Percentiles rank a stretch among this genome's conserved stretches.
phyloP scores from a whole-genome alignment of 1,284 basidiomycete species.

The Flammula alnicola region DNA sequence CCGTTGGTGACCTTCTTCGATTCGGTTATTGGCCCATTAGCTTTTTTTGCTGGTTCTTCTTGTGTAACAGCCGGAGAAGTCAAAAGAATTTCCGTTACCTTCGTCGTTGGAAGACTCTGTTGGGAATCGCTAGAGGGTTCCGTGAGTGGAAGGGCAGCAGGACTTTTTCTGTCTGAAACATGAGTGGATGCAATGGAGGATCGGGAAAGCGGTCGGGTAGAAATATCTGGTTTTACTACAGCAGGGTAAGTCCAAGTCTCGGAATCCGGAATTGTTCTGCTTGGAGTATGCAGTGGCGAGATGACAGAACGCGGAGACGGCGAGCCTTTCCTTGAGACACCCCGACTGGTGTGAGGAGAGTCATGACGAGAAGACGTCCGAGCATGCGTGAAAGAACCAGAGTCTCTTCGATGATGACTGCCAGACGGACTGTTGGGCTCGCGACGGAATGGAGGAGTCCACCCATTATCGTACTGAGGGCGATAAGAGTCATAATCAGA shows the following conservation, averaged over 20 bases:
- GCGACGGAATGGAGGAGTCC: constrained; percentile 20
- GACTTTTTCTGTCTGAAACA: constrained; percentile 31
- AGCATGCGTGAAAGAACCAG: constrained; percentile 21
- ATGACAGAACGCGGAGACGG: constrained; percentile 20
- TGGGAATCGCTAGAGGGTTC: not conserved
- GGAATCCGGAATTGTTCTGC: constrained; percentile 13
- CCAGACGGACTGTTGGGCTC: constrained; percentile 25
- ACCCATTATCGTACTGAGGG: constrained; percentile 35
- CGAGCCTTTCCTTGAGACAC: constrained; percentile 18
- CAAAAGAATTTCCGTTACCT: not conserved
- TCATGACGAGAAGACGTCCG: constrained; percentile 27
- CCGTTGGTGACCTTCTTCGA: constrained; percentile 8
- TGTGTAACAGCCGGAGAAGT: not conserved
- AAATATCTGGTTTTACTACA: constrained; percentile 13
- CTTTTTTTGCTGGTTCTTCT: not conserved
- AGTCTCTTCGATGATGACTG: constrained; percentile 25
- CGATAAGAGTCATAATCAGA: constrained; percentile 47
- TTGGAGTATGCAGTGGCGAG: constrained; percentile 17
- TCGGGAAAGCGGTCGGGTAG: constrained; percentile 37
- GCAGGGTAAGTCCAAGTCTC: constrained; percentile 24
- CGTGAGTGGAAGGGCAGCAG: constrained; percentile 10
- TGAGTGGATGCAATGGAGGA: constrained; percentile 45
- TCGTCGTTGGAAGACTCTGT: not conserved
- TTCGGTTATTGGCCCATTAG: constrained; percentile 3
- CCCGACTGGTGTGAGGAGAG: constrained; percentile 20